phyloP scores from a whole-genome alignment of 2,329 filamentous ascomycete genomes.

The Arthrobotrys iridis region DNA sequence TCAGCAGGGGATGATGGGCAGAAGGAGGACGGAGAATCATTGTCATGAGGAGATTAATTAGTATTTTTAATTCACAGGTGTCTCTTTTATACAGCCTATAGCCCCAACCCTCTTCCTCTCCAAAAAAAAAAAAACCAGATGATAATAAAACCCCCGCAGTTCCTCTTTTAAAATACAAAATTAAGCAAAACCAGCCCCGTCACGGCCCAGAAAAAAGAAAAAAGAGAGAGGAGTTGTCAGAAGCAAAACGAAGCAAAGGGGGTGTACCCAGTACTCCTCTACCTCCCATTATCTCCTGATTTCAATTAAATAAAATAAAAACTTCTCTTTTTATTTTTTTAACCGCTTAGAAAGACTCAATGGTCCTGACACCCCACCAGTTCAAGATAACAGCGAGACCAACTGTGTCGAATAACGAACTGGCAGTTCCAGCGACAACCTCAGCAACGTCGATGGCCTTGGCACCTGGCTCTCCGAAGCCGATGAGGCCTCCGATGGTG shows the following conservation, averaged over 20 bases:
- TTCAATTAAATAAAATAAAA: neutral
- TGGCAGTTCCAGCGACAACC: conserved; percentile 40
- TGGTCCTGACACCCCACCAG: conserved; percentile 53
- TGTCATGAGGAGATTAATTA: conserved; percentile 7
- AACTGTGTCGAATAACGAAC: conserved; percentile 51
- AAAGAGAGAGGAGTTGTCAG: no score
- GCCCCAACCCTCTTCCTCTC: neutral
- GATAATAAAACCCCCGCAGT: no score
- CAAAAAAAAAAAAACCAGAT: neutral
- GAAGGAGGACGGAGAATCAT: no score
- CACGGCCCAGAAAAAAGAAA: neutral
- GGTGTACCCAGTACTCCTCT: neutral
- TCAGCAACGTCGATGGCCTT: conserved; percentile 37
- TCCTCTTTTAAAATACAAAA: neutral
- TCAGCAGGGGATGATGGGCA: neutral
- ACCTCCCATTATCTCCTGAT: neutral
- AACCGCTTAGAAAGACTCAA: conserved; percentile 46
- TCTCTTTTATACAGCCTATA: neutral
- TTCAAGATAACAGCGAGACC: conserved; percentile 49
- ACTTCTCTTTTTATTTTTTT: neutral
- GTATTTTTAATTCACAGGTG: neutral
- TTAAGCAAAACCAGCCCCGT: neutral
- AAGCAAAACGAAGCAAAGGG: no score
- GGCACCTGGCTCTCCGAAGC: conserved; percentile 40
- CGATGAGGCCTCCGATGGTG: conserved; percentile 45